These are phyloP conservation scores for Lichina pygmaea DNA, from an alignment of 495 filamentous ascomycete species.

Conservation along the genomic window DNA sequence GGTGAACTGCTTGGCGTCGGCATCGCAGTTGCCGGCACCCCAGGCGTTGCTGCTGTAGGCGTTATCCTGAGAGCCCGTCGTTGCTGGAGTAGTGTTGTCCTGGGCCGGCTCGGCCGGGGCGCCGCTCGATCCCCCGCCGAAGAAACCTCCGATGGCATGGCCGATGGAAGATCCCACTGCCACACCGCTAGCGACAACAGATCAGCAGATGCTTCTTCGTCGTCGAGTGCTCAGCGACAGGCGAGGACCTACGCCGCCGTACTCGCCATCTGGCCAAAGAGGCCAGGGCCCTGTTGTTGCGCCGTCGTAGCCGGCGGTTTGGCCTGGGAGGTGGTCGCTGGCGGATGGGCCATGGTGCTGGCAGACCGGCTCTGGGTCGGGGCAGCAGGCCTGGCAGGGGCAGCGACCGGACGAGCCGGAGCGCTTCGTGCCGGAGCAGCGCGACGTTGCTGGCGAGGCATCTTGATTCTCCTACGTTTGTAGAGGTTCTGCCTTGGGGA, in stretches of 20 bases:
- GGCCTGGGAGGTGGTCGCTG: slow-evolving; percentile 5
- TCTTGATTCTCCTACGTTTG: not conserved
- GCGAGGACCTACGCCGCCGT: slow-evolving; percentile 17
- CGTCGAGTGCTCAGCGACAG: not conserved
- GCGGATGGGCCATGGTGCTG: slow-evolving; percentile 13
- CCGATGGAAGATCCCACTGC: slow-evolving; percentile 86
- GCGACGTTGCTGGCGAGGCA: slow-evolving; percentile 4
- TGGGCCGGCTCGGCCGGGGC: slow-evolving; percentile 29
- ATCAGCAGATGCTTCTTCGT: slow-evolving; percentile 4
- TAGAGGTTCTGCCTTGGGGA: not conserved
- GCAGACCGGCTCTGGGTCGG: slow-evolving; percentile 10
- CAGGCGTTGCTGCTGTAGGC: slow-evolving; percentile 24
- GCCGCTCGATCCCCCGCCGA: slow-evolving; percentile 36
- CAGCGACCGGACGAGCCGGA: slow-evolving; percentile 9
- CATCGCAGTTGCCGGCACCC: slow-evolving; percentile 35
- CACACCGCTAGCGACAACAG: slow-evolving; percentile 39
- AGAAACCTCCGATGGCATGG: slow-evolving; percentile 72
- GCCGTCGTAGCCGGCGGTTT: slow-evolving; percentile 5
- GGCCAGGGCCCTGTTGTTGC: slow-evolving; percentile 10
- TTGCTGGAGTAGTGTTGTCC: slow-evolving; percentile 16
- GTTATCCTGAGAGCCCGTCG: slow-evolving; percentile 11
- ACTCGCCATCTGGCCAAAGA: slow-evolving; percentile 18
- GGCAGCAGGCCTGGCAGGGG: slow-evolving; percentile 5
- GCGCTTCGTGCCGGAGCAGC: slow-evolving; percentile 2
- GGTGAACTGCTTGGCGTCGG: slow-evolving; percentile 63